phyloP scores from a whole-genome alignment of 2,329 filamentous ascomycete species.

The Microcyclospora tardicrescens region DNA sequence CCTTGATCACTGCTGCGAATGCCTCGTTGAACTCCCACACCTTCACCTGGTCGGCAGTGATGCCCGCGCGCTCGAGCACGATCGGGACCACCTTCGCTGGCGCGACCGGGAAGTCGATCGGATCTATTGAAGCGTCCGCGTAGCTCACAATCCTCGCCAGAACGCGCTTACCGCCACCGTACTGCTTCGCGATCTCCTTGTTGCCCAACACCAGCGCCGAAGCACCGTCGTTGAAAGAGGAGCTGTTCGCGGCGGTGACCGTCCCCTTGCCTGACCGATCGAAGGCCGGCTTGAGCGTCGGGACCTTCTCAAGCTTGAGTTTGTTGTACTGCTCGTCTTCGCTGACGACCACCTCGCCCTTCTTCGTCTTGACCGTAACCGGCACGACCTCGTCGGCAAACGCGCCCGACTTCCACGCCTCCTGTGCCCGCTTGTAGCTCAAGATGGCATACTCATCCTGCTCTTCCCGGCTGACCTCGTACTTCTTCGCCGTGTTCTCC shows the following conservation, averaged over 20 bases:
- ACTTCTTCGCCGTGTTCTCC: slow-evolving; percentile 85
- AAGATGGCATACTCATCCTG: slow-evolving; percentile 86
- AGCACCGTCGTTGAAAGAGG: slow-evolving; percentile 87
- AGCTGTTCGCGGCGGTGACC: slow-evolving; percentile 89
- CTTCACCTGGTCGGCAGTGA: slow-evolving; percentile 81
- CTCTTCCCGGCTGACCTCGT: slow-evolving; percentile 64
- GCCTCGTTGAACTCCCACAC: slow-evolving; percentile 99
- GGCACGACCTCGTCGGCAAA: slow-evolving; percentile 86
- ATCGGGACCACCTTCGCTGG: slow-evolving; percentile 86
- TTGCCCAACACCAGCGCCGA: slow-evolving; percentile 77
- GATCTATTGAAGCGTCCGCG: slow-evolving; percentile 79
- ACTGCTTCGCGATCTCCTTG: slow-evolving; percentile 67
- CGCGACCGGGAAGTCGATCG: slow-evolving; percentile 88
- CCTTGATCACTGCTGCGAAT: slow-evolving; percentile 88
- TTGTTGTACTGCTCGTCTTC: slow-evolving; percentile 84
- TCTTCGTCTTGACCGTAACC: slow-evolving; percentile 71
- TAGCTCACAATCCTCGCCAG: slow-evolving; percentile 76
- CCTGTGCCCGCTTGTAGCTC: slow-evolving; percentile 80
- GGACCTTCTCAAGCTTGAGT: slow-evolving; percentile 74
- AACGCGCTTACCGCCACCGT: slow-evolving; percentile 63
- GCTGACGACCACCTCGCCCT: slow-evolving; percentile 66
- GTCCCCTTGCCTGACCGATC: slow-evolving; percentile 73
- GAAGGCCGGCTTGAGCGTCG: slow-evolving; percentile 82
- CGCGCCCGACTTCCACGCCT: slow-evolving; percentile 68
- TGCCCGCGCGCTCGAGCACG: slow-evolving; percentile 75